Conservation (phyloP, 371 early-diverging fungal species). For the Thermomucor indicae-seudaticae region DNA sequence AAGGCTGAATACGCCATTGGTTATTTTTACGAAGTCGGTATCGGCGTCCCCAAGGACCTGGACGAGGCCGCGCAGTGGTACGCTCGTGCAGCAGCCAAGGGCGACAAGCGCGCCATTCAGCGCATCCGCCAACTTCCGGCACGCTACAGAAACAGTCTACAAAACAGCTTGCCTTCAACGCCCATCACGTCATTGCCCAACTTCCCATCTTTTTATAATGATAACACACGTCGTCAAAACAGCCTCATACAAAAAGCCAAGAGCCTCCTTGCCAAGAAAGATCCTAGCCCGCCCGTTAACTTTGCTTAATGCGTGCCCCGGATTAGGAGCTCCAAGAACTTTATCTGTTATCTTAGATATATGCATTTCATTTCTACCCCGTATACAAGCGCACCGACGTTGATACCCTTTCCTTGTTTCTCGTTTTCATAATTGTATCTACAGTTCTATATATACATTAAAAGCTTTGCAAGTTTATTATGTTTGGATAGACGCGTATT, state of each 20-base stretch:
- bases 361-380: too few relatives aligned
- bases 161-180: too few relatives aligned
- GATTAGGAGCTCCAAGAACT: too few relatives aligned
- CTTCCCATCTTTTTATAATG: neutral
- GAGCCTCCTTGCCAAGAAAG: neutral
- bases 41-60: conserved; percentile 67
- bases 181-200: too few relatives aligned
- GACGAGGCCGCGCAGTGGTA: conserved; percentile 79
- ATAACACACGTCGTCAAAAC: neutral
- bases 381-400: too few relatives aligned
- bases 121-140: conserved; percentile 17
- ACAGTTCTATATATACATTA: too few relatives aligned
- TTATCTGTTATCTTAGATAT: too few relatives aligned
- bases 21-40: conserved; percentile 87
- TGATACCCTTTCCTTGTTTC: too few relatives aligned
- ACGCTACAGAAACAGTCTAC: neutral
- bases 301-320: conserved; percentile 2
- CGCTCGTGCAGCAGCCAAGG: conserved; percentile 32
- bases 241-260: neutral
- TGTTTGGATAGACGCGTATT: too few relatives aligned
- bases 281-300: neutral
- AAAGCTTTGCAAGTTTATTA: too few relatives aligned
- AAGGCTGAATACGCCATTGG: conserved; percentile 95
- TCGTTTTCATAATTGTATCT: too few relatives aligned
- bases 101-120: conserved; percentile 36